Evolutionary conservation across 768 basidiomycete genomes (phyloP), one percentile per base, ranked within the genome.

Genomic region (Sporobolomyces pararoseus): DNA sequence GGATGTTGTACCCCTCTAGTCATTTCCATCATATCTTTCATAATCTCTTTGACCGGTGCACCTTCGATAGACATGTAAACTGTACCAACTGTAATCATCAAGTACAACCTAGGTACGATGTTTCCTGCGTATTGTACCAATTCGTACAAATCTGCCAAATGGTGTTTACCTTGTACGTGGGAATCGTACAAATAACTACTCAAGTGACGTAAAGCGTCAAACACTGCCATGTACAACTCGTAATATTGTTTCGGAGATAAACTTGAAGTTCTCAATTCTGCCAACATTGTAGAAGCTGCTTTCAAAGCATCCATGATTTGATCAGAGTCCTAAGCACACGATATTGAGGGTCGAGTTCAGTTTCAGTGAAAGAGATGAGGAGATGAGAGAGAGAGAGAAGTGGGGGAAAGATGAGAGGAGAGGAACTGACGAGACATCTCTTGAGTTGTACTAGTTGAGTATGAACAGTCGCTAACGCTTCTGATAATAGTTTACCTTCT

Each of bases 1-100:
- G 96, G 95, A 79, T 98, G 93, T 72, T 98, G 84, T 7, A 99
- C 92, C 70, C 96, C 96, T 25, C 93, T 84, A 42, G 92, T 92
- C 96, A 98, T 98, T 80, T 99, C 96, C 89, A 99, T 89, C 95
- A 98, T 97, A 80, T 99, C 96, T 84, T 96, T 98, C 95, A 98
- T 99, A 71, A 99, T 92, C 82, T 99, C 95, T 83, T 93, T 96
- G 65, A 98, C 88, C 6, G 95, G 95, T 14, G 95, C 94, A 68
- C 96, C 95, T 3, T 92, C 87, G 60, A 97, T 88, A 34, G 92
- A 93, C 96, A 99, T 98, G 84, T 97, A 99, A 42, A 98, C 94
- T 1, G 95, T 91, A 73, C 96, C 96, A 71, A 99, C 95, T 46
- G 96, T 98, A 76, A 98, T 96, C 96, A 99, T 98, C 77, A 98